Base-by-base conservation (phyloP, 257 asterid species). In the Haberlea rhodopensis region DNA sequence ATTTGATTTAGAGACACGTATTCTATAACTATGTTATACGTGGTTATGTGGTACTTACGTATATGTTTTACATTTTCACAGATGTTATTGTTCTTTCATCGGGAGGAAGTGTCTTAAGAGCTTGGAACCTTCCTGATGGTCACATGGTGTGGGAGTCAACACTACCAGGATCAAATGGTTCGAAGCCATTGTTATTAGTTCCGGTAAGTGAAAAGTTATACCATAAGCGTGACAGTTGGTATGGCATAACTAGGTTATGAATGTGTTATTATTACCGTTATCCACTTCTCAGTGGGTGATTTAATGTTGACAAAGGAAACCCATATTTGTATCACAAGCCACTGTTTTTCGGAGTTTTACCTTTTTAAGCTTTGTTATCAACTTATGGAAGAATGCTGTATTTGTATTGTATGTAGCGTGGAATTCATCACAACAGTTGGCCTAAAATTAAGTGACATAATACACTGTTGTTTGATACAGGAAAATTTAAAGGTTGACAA, bases 101-200 rank as follows among this genome's bases (percentile, higher is more conserved):
- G 16, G 90, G 80, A 57, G 96, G 99, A 74, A 87, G 83, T 71
- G 75, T 84, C 57, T 60, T 90, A 69, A 88, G 99, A 81, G 99
- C 99, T 67, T 94, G 99, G 99, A 90, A 87, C 83, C 97, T 94
- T 72, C 96, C 97, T 72, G 99, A 94, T 80, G 99, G 99, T 57
- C 97, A 90, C 81, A 84, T 94, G 99, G 86, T 90, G 74, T 94
- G 99, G 99, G 99, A 94, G 81, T 82, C 92, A 5, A 74, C 82
- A 63, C 84, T 94, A 75, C 23, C 73, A 8, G 90, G 95, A 34
- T 73, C 89, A 63, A 77, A 63, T 20, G 74, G 90, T 32, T 83
- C 92, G 5, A 82, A 68, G 80, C 84, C 94, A 6, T 62, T 87
- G 52, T 75, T 90, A 73, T 75, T 79, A 52, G 67, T 85, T 65